phyloP scores from a whole-genome alignment of 2,329 filamentous ascomycete genomes.

The Penicillium occitanis region DNA sequence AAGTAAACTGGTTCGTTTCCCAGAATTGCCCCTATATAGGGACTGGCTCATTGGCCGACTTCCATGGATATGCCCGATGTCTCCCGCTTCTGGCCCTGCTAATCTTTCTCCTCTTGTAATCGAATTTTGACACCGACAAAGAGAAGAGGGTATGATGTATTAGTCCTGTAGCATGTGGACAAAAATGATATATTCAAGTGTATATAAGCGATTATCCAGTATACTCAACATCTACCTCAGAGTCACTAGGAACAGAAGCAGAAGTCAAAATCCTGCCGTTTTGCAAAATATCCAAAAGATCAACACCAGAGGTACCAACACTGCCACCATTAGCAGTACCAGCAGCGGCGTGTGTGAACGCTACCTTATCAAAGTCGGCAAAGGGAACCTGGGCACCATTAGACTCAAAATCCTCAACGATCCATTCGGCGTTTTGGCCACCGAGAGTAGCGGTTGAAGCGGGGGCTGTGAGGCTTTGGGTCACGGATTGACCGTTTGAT shows the following conservation, averaged over 20 bases:
- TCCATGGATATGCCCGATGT: not conserved
- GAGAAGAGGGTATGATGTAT: not conserved
- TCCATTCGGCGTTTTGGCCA: constrained; percentile 63
- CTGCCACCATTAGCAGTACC: constrained; percentile 24
- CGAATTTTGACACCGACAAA: too few species aligned
- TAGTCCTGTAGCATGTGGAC: not conserved
- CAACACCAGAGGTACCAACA: constrained; percentile 39
- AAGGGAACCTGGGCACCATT: constrained; percentile 45
- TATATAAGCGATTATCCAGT: constrained; percentile 1
- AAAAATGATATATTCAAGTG: not conserved
- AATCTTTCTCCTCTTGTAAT: not conserved
- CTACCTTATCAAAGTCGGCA: constrained; percentile 50
- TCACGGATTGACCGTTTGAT: constrained; percentile 53
- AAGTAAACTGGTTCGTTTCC: not conserved
- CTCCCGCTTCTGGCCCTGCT: too few species aligned
- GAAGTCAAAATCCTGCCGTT: constrained; percentile 36
- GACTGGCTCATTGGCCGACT: not conserved
- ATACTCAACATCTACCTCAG: constrained; percentile 31
- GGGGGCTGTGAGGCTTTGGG: constrained; percentile 52
- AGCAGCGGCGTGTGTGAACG: constrained; percentile 36
- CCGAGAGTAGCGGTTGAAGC: constrained; percentile 43
- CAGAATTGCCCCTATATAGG: not conserved
- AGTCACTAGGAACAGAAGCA: constrained; percentile 29
- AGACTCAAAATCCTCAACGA: constrained; percentile 57
- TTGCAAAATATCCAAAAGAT: constrained; percentile 51